Conservation (phyloP, 2,329 filamentous ascomycete genomes). For the Epichloe bromicola region DNA sequence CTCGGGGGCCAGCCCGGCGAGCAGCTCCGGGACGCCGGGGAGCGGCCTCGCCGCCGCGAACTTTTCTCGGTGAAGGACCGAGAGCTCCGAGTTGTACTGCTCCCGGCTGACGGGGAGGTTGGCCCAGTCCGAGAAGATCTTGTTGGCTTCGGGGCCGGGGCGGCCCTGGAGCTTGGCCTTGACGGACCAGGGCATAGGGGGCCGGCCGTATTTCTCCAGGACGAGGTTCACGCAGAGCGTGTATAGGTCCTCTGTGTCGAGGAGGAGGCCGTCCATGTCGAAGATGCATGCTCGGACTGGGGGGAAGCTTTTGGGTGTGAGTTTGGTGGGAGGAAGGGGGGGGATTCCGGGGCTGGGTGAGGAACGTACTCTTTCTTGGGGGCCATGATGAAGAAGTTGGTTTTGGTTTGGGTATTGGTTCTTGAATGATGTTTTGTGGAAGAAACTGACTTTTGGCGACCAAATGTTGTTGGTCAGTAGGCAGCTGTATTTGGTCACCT, state of each 20-base stretch:
- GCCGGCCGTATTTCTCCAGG: conserved; percentile 60
- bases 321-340: not conserved
- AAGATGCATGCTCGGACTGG: conserved; percentile 85
- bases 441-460: not conserved
- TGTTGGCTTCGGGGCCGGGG: conserved; percentile 38
- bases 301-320: conserved; percentile 47
- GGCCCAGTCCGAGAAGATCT: conserved; percentile 63
- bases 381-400: conserved; percentile 21
- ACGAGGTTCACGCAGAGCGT: conserved; percentile 72
- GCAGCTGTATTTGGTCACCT: too few relatives aligned
- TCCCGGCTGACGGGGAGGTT: conserved; percentile 63
- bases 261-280: conserved; percentile 95
- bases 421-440: not conserved
- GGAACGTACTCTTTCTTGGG: conserved; percentile 31
- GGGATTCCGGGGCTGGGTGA: not conserved
- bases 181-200: conserved; percentile 77
- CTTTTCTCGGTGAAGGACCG: conserved; percentile 51
- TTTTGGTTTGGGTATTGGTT: not conserved
- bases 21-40: conserved; percentile 60
- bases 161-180: conserved; percentile 71
- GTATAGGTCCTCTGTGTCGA: conserved; percentile 87
- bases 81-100: conserved; percentile 49
- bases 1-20: conserved; percentile 30
- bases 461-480: too few relatives aligned
- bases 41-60: conserved; percentile 69